phyloP scores from a whole-genome alignment of 2,329 filamentous ascomycete genomes.

The Bimuria novae-zelandiae region DNA sequence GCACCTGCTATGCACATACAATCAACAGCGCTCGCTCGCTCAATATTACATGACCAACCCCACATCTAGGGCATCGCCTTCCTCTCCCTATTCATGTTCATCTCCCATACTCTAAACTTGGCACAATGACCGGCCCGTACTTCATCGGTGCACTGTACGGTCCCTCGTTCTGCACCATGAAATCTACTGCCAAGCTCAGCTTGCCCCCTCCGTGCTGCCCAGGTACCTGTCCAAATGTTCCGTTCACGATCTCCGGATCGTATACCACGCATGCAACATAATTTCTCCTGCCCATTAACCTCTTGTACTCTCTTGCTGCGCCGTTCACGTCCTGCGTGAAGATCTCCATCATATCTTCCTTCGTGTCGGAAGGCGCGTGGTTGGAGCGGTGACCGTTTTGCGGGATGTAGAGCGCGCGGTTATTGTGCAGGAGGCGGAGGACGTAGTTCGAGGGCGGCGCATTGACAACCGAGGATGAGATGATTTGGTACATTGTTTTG shows the following conservation, averaged over 20 bases:
- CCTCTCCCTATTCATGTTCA: constrained; percentile 19
- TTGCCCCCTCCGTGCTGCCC: constrained; percentile 49
- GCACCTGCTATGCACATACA: constrained; percentile 6
- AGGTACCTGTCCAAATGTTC: constrained; percentile 47
- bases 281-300: constrained; percentile 90
- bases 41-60: constrained; percentile 1
- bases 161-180: constrained; percentile 92
- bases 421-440: constrained; percentile 92
- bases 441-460: constrained; percentile 84
- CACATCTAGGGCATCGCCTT: background rate
- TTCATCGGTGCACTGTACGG: constrained; percentile 83
- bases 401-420: constrained; percentile 88
- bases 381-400: constrained; percentile 76
- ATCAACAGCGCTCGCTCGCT: constrained; percentile 2
- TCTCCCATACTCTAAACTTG: constrained; percentile 62
- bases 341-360: constrained; percentile 99
- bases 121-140: constrained; percentile 95
- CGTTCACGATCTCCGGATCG: constrained; percentile 77
- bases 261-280: constrained; percentile 94
- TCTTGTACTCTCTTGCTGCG: constrained; percentile 79
- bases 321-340: constrained; percentile 94
- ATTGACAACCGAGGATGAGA: constrained; percentile 89
- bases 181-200: constrained; percentile 90
- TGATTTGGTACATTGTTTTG: constrained; percentile 99
- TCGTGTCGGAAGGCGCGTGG: constrained; percentile 82